Base-by-base conservation (phyloP, 192 early-diverging fungal species). In the Oehlia diaphana region DNA sequence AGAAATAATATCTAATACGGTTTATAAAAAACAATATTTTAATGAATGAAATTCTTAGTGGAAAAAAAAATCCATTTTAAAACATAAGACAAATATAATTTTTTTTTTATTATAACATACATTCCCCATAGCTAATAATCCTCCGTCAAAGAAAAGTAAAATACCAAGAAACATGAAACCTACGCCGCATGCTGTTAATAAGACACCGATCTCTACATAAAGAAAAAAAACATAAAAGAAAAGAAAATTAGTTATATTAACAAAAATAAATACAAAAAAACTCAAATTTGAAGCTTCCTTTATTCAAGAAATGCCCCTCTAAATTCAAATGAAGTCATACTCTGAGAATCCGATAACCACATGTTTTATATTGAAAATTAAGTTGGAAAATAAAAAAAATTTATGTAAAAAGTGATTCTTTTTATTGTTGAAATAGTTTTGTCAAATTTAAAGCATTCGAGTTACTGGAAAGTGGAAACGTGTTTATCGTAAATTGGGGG, bases 91-190 rank as follows among this genome's bases (percentile, higher is more conserved):
- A 19, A 23, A 42, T 37, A 1, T 1, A 10, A 16, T 12, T 44
- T 39, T 58, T 50, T 23, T 21, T 0, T 9, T 44, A 79, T 42
- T 63, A 67, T 44, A 35, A 35, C 90, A 85, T 92, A 96, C 95
- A 85, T 99, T 98, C 79, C 97, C 97, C 76, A 99, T 97, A 23
- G 97, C 96, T 58, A 99, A 87, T 28, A 99, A 84, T 3, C 97
- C 97, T 2, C 92, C 92, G 79, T 99, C 97, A 86, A 99, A 98
- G 78, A 99, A 92, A 83, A 99, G 85, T 74, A 97, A 79, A n/a
- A 99, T 92, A 63, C 97, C 97, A 79, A 98, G 85, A 14, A 97
- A 81, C 90, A 95, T 97, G 80, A 98, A 96, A 58, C 95, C 91
- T 23, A 94, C 78, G 28, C 97, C 97, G 85, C 95, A 97, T 5